phyloP scores from a whole-genome alignment of 345 rosid genomes.

The Aquilaria malaccensis region DNA sequence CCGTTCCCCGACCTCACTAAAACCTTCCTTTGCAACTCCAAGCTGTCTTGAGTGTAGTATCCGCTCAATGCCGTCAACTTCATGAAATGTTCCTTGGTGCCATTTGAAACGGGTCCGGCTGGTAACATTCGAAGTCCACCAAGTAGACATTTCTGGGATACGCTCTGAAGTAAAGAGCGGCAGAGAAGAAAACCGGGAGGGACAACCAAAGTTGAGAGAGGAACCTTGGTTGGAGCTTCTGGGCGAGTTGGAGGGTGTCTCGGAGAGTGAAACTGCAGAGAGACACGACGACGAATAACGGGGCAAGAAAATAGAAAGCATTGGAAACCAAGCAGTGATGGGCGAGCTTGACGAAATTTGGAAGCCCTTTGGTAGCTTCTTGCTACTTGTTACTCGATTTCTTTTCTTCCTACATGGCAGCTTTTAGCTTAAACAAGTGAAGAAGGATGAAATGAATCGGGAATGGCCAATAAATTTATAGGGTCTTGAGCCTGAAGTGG shows the following conservation, averaged over 20 bases:
- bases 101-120: constrained; percentile 44
- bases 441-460: too few relatives aligned
- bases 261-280: constrained; percentile 28
- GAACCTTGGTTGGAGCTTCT: constrained; percentile 47
- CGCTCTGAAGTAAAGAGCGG: constrained; percentile 60
- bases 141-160: constrained; percentile 62
- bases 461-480: too few relatives aligned
- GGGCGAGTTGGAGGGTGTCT: constrained; percentile 36
- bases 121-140: constrained; percentile 69
- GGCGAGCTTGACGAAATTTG: constrained; percentile 76
- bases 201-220: constrained; percentile 34
- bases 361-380: constrained; percentile 25
- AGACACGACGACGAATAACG: constrained; percentile 29
- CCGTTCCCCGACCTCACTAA: constrained; percentile 78
- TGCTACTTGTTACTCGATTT: too few relatives aligned
- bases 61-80: constrained; percentile 35
- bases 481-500: too few relatives aligned
- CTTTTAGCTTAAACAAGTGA: too few relatives aligned
- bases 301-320: constrained; percentile 47
- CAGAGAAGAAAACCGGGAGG: constrained; percentile 35
- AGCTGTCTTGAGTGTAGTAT: constrained; percentile 50
- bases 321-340: constrained; percentile 71
- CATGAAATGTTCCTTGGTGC: constrained; percentile 56
- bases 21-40: constrained; percentile 77
- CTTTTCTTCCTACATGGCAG: too few relatives aligned